A percentile compares a stretch with the other conserved stretches of the same genome.
phyloP scores from a whole-genome alignment of 257 asterid species.

The Verbascum thapsus region DNA sequence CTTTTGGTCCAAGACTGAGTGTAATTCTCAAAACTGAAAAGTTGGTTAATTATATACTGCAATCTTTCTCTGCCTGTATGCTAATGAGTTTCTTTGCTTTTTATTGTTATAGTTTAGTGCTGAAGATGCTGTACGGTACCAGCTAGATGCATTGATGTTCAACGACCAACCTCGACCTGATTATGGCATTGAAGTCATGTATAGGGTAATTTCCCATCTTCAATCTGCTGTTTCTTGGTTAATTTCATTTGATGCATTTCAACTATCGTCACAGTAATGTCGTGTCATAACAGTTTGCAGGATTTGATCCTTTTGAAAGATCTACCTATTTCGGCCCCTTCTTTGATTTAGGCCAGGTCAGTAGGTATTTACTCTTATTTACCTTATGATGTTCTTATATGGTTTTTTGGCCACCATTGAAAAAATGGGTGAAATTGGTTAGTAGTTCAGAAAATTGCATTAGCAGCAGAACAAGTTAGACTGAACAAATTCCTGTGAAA shows the following conservation, averaged over 20 bases:
- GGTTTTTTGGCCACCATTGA: not conserved
- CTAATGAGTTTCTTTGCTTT: constrained; percentile 24
- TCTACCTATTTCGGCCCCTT: constrained; percentile 94
- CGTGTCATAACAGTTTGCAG: constrained; percentile 69
- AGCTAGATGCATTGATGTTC: constrained; percentile 92
- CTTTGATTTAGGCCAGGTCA: constrained; percentile 94
- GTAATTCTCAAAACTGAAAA: constrained; percentile 41
- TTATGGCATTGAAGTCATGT: constrained; percentile 97
- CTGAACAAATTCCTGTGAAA: not conserved
- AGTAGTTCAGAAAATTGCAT: constrained; percentile 1
- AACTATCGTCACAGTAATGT: constrained; percentile 18
- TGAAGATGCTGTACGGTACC: constrained; percentile 83
- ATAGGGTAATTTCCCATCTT: constrained; percentile 55
- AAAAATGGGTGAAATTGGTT: not conserved
- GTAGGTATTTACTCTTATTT: constrained; percentile 23
- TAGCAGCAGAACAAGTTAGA: constrained; percentile 1
- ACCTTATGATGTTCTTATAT: not conserved
- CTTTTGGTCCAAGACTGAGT: constrained; percentile 87
- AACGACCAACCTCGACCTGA: constrained; percentile 90
- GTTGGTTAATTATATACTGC: constrained; percentile 13
- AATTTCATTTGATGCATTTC: constrained; percentile 18
- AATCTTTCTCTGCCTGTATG: constrained; percentile 8
- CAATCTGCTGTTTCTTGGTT: constrained; percentile 17
- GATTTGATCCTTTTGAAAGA: constrained; percentile 95
- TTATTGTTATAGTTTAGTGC: constrained; percentile 64